These are phyloP conservation scores for Daedaleopsis sinensis DNA, from an alignment of 768 basidiomycete species.

Conservation along the genomic window DNA sequence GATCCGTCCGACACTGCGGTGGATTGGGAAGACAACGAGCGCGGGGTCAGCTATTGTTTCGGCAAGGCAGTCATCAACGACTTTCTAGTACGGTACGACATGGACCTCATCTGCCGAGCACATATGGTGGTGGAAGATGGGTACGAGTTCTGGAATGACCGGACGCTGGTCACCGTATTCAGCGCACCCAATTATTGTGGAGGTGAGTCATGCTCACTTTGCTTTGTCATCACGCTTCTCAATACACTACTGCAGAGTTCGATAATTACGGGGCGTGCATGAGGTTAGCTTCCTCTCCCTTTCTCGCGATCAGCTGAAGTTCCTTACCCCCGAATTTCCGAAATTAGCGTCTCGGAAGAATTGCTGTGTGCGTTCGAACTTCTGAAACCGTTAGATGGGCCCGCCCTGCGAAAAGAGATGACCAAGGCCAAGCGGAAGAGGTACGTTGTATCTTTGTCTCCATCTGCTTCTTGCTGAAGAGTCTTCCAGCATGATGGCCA, in stretches of 20 bases:
- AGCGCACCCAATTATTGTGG: conserved; percentile 97
- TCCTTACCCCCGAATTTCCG: neutral
- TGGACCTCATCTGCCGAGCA: conserved; percentile 99
- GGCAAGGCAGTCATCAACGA: conserved; percentile 97
- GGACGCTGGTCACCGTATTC: conserved; percentile 97
- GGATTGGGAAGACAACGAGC: conserved; percentile 99
- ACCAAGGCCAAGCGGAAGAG: conserved; percentile 98
- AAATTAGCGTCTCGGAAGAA: conserved; percentile 88
- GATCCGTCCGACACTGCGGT: conserved; percentile 97
- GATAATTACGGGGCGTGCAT: conserved; percentile 96
- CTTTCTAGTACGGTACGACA: conserved; percentile 93
- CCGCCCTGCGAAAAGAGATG: conserved; percentile 97
- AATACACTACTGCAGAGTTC: conserved; percentile 59
- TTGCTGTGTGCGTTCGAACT: conserved; percentile 96
- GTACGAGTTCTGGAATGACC: conserved; percentile 99
- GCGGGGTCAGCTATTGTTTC: conserved; percentile 98
- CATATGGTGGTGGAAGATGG: conserved; percentile 99
- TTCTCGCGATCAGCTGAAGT: neutral
- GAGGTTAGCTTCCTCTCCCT: conserved; percentile 55
- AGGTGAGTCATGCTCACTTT: conserved; percentile 57
- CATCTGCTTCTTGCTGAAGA: neutral
- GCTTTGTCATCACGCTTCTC: conserved; percentile 8
- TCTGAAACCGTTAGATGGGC: conserved; percentile 92
- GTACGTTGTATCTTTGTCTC: conserved; percentile 42
- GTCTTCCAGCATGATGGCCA: conserved; percentile 33